Base-by-base conservation (phyloP, 768 basidiomycete genomes). In the Xerocomus brunneocitrinus region DNA sequence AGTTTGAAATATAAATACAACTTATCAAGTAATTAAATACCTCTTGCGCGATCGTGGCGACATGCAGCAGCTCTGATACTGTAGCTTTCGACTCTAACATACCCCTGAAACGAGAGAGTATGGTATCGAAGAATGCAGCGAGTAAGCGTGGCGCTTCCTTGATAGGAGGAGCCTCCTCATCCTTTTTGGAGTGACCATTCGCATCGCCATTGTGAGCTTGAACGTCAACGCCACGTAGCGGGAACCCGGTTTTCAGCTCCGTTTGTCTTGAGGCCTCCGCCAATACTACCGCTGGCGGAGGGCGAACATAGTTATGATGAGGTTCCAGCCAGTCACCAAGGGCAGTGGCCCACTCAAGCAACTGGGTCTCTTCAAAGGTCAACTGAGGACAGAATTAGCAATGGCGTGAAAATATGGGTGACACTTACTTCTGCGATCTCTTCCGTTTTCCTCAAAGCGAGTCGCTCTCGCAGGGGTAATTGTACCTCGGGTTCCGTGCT, bases 291-390 rank as follows among this genome's bases (percentile, higher is more conserved):
- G 80, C 69, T 2, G 87, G 81, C 19, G 82, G 83, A 4, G 88
- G 90, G 2, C 90, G 85, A 32, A 81, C 74, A 60, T 87, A 72
- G 53, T 88, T 76, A 58, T 92, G 89, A 65, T 87, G 83, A 7
- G 85, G 85, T 54, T 82, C 85, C 14, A 92, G 74, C 89, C 89
- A 92, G 48, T 83, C 78, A 30, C 84, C 80, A 43, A 91, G 70
- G 14, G 81, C 78, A 34, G 72, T 74, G 10, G 81, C 78, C 68
- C 81, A 91, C 25, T 84, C 73, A 42, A 83, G 70, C 38, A 89
- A 74, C 32, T 69, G 65, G 16, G 66, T 62, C 60, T 92, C 89
- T 45, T 88, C 84, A 3, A 66, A 53, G 8, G 90, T 89, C 32
- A 92, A 71, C 89, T 91, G 50, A 19, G 47, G 46, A 43, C 9